Evolutionary conservation across 169 alveolate genomes (phyloP).

Genomic region (Eimeria falciformis): DNA sequence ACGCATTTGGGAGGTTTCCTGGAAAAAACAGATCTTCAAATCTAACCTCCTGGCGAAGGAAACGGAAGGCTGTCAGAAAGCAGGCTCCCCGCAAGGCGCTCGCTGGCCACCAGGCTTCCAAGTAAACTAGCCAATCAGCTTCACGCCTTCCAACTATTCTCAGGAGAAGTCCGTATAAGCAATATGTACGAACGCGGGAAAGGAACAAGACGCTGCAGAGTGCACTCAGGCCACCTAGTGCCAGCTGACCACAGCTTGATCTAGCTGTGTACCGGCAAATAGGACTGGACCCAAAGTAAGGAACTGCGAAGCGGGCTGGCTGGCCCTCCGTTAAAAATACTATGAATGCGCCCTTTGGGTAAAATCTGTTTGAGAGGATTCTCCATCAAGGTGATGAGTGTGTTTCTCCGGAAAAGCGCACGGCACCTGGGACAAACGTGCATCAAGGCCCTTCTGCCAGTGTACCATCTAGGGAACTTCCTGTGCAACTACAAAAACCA

Average conservation of each 20-base stretch:
- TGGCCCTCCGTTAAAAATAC: too few relatives aligned
- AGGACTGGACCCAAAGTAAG: neutral
- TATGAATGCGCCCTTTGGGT: too few relatives aligned
- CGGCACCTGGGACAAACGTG: too few relatives aligned
- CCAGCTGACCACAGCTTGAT: conserved; percentile 70
- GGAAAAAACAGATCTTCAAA: conserved; percentile 1
- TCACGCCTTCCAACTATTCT: neutral
- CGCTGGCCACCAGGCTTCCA: conserved; percentile 8
- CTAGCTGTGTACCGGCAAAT: conserved; percentile 63
- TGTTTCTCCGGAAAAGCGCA: too few relatives aligned
- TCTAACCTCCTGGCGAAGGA: conserved; percentile 67
- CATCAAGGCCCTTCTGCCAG: too few relatives aligned
- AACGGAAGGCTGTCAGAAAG: conserved; percentile 73
- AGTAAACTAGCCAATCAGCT: conserved; percentile 13
- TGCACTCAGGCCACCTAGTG: conserved; percentile 63
- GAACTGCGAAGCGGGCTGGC: neutral
- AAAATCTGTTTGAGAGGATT: too few relatives aligned
- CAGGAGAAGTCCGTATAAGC: neutral
- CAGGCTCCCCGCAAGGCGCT: conserved; percentile 41
- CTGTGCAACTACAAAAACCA: too few relatives aligned
- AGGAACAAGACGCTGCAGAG: conserved; percentile 8
- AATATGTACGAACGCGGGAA: neutral
- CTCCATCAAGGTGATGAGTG: too few relatives aligned
- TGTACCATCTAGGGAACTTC: too few relatives aligned
- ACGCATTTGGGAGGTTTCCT: conserved; percentile 43